Conservation (phyloP, 2,329 filamentous ascomycete species). For the Achaetomium macrosporum region DNA sequence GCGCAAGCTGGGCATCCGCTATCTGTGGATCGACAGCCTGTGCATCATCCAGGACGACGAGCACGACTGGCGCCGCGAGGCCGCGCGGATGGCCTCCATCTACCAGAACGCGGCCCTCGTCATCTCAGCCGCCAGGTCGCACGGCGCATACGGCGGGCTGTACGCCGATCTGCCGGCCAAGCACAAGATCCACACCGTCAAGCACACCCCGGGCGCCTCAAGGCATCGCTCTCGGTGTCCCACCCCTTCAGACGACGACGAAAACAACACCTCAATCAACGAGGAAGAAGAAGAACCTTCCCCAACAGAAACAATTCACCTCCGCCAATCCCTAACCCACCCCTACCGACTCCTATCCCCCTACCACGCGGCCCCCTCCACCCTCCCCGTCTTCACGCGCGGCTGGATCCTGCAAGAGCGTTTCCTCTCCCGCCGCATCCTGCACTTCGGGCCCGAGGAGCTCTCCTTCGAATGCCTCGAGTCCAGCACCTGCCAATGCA, state of each 20-base stretch:
- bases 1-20: slow-evolving; percentile 1
- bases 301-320: neutral
- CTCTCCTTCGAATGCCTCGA: slow-evolving; percentile 17
- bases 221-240: no score
- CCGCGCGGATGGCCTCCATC: slow-evolving; percentile 1
- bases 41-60: slow-evolving; percentile 11
- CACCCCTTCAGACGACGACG: neutral
- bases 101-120: neutral
- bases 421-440: slow-evolving; percentile 17
- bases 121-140: slow-evolving; percentile 13
- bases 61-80: slow-evolving; percentile 6
- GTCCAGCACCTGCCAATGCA: slow-evolving; percentile 14
- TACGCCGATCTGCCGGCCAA: neutral
- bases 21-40: slow-evolving; percentile 12
- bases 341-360: slow-evolving; percentile 1
- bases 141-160: slow-evolving; percentile 14
- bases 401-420: slow-evolving; percentile 26
- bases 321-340: slow-evolving; percentile 12
- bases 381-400: slow-evolving; percentile 13
- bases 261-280: neutral
- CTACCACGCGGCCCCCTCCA: neutral
- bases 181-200: neutral
- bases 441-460: slow-evolving; percentile 20
- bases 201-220: neutral
- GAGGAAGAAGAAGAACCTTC: neutral